Percentiles rank a stretch among this genome's conserved stretches.
These are phyloP conservation scores for Aquilaria yunnanensis DNA, from an alignment of 345 rosid species.

Conservation along the genomic window DNA sequence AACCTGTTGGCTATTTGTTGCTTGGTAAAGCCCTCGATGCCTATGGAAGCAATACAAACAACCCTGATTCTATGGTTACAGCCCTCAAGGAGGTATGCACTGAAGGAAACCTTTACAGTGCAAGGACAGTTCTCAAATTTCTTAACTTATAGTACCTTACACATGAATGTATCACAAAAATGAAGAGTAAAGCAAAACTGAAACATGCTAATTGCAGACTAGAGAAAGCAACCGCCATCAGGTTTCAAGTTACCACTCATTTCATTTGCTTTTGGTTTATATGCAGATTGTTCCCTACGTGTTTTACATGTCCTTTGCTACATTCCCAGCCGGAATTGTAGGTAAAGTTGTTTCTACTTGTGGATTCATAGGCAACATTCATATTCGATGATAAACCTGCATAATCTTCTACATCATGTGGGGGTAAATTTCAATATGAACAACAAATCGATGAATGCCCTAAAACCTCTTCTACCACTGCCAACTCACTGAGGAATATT, in stretches of 20 bases:
- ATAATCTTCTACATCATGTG: neutral
- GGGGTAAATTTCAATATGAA: neutral
- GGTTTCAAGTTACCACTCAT: neutral
- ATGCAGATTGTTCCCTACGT: constrained; percentile 55
- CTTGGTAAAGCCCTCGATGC: constrained; percentile 58
- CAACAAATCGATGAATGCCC: neutral
- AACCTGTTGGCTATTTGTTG: constrained; percentile 49
- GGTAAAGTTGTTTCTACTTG: constrained; percentile 19
- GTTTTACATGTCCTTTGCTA: constrained; percentile 65
- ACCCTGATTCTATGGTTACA: constrained; percentile 26
- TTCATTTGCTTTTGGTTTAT: neutral
- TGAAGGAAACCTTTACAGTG: too few relatives aligned
- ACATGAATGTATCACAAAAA: too few relatives aligned
- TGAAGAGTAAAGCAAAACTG: too few relatives aligned
- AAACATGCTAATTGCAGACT: too few relatives aligned
- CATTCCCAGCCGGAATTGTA: constrained; percentile 68
- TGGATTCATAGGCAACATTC: neutral
- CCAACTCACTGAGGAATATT: neutral
- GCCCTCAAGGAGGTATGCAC: constrained; percentile 33
- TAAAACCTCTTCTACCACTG: neutral
- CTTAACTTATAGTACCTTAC: too few relatives aligned
- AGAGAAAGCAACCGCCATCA: neutral
- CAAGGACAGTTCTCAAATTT: too few relatives aligned
- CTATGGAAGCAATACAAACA: constrained; percentile 30
- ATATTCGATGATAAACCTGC: neutral